Base-by-base conservation (phyloP, 192 early-diverging fungal genomes). In the Phycomyces blakesleeanus region DNA sequence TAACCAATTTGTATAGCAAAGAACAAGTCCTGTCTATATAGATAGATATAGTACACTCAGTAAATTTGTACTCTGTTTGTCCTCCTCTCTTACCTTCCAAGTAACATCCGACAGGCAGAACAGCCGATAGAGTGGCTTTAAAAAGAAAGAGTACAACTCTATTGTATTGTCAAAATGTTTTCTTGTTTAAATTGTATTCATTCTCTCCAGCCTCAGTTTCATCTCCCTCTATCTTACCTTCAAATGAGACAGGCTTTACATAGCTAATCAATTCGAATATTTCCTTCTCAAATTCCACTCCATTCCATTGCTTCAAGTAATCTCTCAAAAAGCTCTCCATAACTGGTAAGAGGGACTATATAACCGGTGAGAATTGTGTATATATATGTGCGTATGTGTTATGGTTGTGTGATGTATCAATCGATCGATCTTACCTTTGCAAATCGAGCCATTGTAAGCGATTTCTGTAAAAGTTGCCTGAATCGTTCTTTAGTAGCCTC, bases 241-340 rank as follows among this genome's bases (percentile, higher is more conserved):
- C 64, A 61, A 55, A 83, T 5, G 61, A 42, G 7, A 60, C 59
- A 4, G 82, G 82, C 37, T 74, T 73, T 9, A 81, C 55, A 55
- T 68, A 80, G 1, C 62, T 68, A 8, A 83, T n/a, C 12, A 83
- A 59, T 21, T 71, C 71, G 44, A 83, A 75, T 24, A 83, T 80
- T 26, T 74, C 66, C 16, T 77, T 58, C 25, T 70, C 66, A 41
- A 81, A 49, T 16, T 79, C 73, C 22, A 69, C 22, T 15, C 82
- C 82, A 62, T 83, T 72, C 82, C 82, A 83, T 1, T 68, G 53
- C 20, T 37, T 40, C 5, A 83, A 20, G 49, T 72, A 83, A 1
- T 71, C 64, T 27, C 57, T 41, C 16, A 83, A 55, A 62, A 83
- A 83, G 12, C 51, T 56, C n/a, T 83, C 72, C 44, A 83, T 67